Base-by-base conservation (phyloP, 768 basidiomycete genomes). In the Phanerodontia chrysosporium region DNA sequence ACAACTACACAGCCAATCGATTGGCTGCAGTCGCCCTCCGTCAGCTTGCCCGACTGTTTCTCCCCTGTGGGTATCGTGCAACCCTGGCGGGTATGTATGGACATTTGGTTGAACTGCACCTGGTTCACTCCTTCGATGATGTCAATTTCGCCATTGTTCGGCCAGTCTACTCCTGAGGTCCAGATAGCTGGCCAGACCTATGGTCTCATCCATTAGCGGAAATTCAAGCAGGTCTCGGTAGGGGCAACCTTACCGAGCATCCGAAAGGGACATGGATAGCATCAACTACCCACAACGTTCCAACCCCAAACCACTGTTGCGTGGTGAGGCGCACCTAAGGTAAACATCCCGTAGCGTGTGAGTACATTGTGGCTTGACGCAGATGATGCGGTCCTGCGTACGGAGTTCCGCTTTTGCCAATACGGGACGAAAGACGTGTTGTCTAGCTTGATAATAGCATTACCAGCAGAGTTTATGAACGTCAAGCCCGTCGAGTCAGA, bases 401-500 rank as follows among this genome's bases (percentile, higher is more conserved):
- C 89, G 29, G 89, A 80, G 63, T 85, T 80, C 45, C 89, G 76
- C 63, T 84, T 79, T 49, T 82, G 63, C 56, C 79, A 79, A 51
- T 71, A 74, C 24, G 74, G 72, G 3, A 90, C 81, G 46, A 76
- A 76, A 10, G 82, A 82, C 2, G 73, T 72, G 67, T 90, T 90
- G 75, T 92, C 90, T 8, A 92, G 89, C 66, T 79, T 85, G 58
- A 94, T 76, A 60, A 94, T 78, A 2, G 84, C 86, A 55, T 86
- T 82, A 9, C 86, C 83, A 0, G 77, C 22, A 3, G 55, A 25
- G 4, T 86, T 85, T 61, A 88, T 69, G 65, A 80, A 89, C 5
- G 84, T 83, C 21, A 92, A 74, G 21, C 71, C 67, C 4, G 71
- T 69, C 1, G 85, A 85, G 30, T 76, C 74, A 4, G 74, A 67